These are phyloP conservation scores for Domatiomyces globalis DNA, from an alignment of 2,329 filamentous ascomycete genomes.

Conservation along the genomic window DNA sequence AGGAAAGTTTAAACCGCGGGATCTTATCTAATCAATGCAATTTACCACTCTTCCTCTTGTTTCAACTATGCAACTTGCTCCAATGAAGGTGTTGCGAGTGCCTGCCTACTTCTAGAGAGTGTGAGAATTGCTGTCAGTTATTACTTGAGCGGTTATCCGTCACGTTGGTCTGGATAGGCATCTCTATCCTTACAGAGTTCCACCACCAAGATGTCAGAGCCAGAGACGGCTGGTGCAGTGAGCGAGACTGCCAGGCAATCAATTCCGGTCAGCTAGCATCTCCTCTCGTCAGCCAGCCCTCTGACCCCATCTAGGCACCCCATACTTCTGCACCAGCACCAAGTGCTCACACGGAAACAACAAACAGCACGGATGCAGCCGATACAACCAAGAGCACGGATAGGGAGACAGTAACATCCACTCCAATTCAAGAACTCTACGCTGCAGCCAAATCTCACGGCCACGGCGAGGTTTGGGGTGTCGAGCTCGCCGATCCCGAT, in stretches of 20 bases:
- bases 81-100: no score
- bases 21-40: neutral
- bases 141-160: neutral
- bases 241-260: neutral
- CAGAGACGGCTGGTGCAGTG: neutral
- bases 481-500: slow-evolving; percentile 40
- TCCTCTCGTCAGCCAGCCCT: neutral
- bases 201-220: neutral
- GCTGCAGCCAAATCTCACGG: slow-evolving; percentile 23
- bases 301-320: neutral
- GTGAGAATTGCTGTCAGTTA: neutral
- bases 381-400: neutral
- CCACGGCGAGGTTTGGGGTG: slow-evolving; percentile 76
- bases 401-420: slow-evolving; percentile 2
- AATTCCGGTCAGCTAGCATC: no score
- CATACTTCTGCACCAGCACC: neutral
- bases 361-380: neutral
- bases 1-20: neutral
- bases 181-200: neutral
- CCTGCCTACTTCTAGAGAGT: neutral
- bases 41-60: neutral
- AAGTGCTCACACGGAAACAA: no score
- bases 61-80: neutral
- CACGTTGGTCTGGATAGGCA: neutral
- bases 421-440: slow-evolving; percentile 16